These are phyloP conservation scores for Oenanthe sinensis DNA, from an alignment of 129 eudicot genomes.

Conservation along the genomic window DNA sequence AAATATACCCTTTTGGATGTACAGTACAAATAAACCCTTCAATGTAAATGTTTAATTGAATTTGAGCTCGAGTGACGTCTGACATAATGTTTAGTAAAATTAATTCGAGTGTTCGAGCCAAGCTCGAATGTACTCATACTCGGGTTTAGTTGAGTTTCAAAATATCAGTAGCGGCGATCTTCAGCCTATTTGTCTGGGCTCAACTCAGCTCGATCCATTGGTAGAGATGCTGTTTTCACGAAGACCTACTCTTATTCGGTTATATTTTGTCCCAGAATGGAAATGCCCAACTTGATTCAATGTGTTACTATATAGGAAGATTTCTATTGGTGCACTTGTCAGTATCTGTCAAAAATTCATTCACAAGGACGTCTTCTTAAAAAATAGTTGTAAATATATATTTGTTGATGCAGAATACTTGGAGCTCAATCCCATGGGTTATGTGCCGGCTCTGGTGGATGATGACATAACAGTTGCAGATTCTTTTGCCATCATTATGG, in stretches of 20 bases:
- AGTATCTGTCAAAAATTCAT: background rate
- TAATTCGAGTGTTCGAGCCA: background rate
- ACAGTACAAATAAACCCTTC: background rate
- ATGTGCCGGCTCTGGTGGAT: conserved; percentile 72
- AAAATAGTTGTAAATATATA: background rate
- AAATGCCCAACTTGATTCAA: background rate
- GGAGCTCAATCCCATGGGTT: conserved; percentile 76
- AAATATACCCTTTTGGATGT: background rate
- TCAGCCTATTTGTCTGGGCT: background rate
- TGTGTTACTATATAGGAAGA: background rate
- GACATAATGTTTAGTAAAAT: background rate
- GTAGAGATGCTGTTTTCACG: background rate
- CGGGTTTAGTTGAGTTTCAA: background rate
- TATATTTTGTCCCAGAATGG: background rate
- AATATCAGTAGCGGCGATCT: background rate
- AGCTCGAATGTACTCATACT: background rate
- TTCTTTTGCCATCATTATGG: conserved; percentile 81
- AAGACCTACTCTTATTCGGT: background rate
- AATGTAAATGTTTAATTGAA: background rate
- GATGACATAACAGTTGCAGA: conserved; percentile 62
- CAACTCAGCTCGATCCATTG: background rate
- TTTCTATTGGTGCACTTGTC: background rate
- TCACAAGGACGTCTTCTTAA: background rate
- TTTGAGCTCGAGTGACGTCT: background rate
- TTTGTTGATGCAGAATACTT: conserved; percentile 38